Conservation (phyloP, 202 grass and related monocot genomes). For the Zoysia matrella region DNA sequence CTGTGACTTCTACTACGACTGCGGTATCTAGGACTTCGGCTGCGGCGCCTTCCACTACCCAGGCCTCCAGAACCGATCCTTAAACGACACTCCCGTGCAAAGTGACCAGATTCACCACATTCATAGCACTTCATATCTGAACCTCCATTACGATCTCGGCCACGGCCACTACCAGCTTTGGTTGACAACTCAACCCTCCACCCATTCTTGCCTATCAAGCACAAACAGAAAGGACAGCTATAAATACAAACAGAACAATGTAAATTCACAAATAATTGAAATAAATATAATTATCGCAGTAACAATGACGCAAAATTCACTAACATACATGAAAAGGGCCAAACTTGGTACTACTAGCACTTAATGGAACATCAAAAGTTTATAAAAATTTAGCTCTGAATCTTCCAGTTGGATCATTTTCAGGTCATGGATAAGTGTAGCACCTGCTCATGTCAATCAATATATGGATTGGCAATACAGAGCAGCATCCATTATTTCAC, state of each 20-base stretch:
- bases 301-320: neutral
- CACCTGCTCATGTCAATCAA: too few species aligned
- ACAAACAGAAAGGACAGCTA: constrained; percentile 10
- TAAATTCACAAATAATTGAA: constrained; percentile 33
- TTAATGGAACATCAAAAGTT: neutral
- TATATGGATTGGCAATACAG: neutral
- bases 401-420: neutral
- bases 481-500: neutral
- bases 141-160: constrained; percentile 70
- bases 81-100: constrained; percentile 29
- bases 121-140: constrained; percentile 98
- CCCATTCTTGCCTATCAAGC: constrained; percentile 82
- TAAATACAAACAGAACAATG: neutral
- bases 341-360: neutral
- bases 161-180: constrained; percentile 71
- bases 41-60: constrained; percentile 86
- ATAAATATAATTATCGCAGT: neutral
- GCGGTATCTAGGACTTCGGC: constrained; percentile 62
- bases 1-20: constrained; percentile 59
- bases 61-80: constrained; percentile 84
- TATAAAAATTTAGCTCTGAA: neutral
- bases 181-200: constrained; percentile 98
- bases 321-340: neutral
- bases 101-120: constrained; percentile 94
- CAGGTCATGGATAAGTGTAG: too few species aligned